Conservation (phyloP, 2,329 filamentous ascomycete species). For the Penicillium sumatraense region DNA sequence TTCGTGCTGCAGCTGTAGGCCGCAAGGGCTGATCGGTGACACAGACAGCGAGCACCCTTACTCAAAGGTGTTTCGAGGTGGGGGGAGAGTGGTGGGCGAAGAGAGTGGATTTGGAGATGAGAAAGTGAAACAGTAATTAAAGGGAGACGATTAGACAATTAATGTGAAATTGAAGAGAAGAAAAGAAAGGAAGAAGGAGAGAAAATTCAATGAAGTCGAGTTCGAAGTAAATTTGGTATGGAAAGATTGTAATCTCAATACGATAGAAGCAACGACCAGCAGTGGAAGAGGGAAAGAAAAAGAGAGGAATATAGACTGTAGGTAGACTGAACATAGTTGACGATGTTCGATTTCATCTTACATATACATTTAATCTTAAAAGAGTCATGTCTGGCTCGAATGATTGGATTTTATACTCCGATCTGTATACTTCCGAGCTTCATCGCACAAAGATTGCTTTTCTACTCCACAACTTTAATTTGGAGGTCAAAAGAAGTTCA, state of each 20-base stretch:
- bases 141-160: background rate
- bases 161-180: background rate
- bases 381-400: too few species aligned
- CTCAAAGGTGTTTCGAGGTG: background rate
- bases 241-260: too few species aligned
- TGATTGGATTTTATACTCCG: too few species aligned
- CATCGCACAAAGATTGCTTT: background rate
- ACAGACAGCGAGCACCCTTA: constrained; percentile 8
- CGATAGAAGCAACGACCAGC: too few species aligned
- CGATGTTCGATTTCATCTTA: too few species aligned
- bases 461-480: too few species aligned
- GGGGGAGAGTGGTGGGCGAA: background rate
- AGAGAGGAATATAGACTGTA: too few species aligned
- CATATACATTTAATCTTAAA: too few species aligned
- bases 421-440: background rate
- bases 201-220: background rate
- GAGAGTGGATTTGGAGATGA: background rate
- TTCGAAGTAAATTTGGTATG: background rate
- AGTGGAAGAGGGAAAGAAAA: background rate
- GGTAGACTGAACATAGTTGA: too few species aligned
- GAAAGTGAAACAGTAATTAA: background rate
- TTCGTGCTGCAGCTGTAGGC: constrained; percentile 2
- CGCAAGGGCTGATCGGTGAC: constrained; percentile 14
- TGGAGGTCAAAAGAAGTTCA: too few species aligned
- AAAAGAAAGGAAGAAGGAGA: background rate